Percentiles rank a stretch among this genome's conserved stretches.
These are phyloP conservation scores for Aspergillus sergii DNA, from an alignment of 2,329 filamentous ascomycete genomes.

Conservation along the genomic window DNA sequence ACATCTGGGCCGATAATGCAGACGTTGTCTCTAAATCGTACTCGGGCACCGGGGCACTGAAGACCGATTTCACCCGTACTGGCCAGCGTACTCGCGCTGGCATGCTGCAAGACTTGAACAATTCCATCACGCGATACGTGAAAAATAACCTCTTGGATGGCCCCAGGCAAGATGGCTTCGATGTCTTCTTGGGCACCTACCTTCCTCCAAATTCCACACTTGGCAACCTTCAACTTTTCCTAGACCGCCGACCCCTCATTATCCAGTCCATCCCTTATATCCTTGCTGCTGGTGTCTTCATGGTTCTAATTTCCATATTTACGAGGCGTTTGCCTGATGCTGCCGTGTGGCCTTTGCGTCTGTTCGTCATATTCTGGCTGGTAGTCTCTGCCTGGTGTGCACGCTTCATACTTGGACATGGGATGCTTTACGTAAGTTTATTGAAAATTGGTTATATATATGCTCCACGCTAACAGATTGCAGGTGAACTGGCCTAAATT, in stretches of 20 bases:
- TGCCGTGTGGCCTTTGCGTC: slow-evolving; percentile 74
- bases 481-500: slow-evolving; percentile 99
- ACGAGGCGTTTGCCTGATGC: slow-evolving; percentile 73
- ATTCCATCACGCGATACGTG: slow-evolving; percentile 86
- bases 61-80: slow-evolving; percentile 96
- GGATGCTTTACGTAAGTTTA: slow-evolving; percentile 86
- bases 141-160: slow-evolving; percentile 95
- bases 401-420: slow-evolving; percentile 78
- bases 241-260: slow-evolving; percentile 79
- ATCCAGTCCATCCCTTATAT: slow-evolving; percentile 95
- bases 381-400: slow-evolving; percentile 69
- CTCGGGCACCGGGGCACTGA: slow-evolving; percentile 93
- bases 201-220: slow-evolving; percentile 72
- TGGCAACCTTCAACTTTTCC: slow-evolving; percentile 74
- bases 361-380: slow-evolving; percentile 81
- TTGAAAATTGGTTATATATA: neutral
- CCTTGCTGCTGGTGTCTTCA: slow-evolving; percentile 80
- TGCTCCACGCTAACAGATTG: slow-evolving; percentile 11
- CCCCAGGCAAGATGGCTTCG: slow-evolving; percentile 90
- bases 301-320: slow-evolving; percentile 74
- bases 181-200: slow-evolving; percentile 88
- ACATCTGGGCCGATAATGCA: slow-evolving; percentile 97
- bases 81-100: slow-evolving; percentile 85
- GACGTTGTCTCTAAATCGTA: slow-evolving; percentile 92
- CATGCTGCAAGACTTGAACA: slow-evolving; percentile 81